Conservation (phyloP, 116 monocot genomes). For the Cymodocea nodosa region DNA sequence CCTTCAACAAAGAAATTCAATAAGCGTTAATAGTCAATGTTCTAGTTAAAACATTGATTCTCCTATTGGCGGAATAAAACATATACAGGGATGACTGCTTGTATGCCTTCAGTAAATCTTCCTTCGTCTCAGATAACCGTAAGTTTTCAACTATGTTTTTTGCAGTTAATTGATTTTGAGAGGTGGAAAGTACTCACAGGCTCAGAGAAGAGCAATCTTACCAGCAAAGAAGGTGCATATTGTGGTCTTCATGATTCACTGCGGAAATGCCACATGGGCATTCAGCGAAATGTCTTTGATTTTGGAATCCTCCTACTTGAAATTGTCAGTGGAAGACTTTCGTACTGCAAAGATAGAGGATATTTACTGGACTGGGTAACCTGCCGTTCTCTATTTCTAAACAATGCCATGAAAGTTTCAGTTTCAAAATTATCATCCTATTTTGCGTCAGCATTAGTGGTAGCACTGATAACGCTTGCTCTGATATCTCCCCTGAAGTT, state of each 20-base stretch:
- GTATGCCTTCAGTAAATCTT: too few species aligned
- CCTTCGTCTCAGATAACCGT: too few species aligned
- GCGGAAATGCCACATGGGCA: conserved; percentile 33
- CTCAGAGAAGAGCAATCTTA: conserved; percentile 28
- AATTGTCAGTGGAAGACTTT: conserved; percentile 76
- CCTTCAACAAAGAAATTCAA: too few species aligned
- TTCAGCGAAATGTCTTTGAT: conserved; percentile 53
- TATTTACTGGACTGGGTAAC: conserved; percentile 79
- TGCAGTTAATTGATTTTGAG: conserved; percentile 91
- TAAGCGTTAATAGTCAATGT: too few species aligned
- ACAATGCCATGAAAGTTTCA: too few species aligned
- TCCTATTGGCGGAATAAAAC: too few species aligned
- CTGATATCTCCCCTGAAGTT: too few species aligned
- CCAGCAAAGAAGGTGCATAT: conserved; percentile 17
- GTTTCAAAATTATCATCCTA: too few species aligned
- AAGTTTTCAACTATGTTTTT: not conserved
- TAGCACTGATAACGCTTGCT: too few species aligned
- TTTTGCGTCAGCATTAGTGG: too few species aligned
- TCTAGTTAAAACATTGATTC: too few species aligned
- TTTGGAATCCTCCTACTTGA: conserved; percentile 92
- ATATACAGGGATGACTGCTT: too few species aligned
- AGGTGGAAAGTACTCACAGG: conserved; percentile 73
- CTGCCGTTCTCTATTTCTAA: not conserved
- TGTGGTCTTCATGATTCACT: conserved; percentile 26
- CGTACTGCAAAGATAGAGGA: conserved; percentile 85